These are phyloP conservation scores for Melastoma candidum DNA, from an alignment of 441 rosid species.

Conservation along the genomic window DNA sequence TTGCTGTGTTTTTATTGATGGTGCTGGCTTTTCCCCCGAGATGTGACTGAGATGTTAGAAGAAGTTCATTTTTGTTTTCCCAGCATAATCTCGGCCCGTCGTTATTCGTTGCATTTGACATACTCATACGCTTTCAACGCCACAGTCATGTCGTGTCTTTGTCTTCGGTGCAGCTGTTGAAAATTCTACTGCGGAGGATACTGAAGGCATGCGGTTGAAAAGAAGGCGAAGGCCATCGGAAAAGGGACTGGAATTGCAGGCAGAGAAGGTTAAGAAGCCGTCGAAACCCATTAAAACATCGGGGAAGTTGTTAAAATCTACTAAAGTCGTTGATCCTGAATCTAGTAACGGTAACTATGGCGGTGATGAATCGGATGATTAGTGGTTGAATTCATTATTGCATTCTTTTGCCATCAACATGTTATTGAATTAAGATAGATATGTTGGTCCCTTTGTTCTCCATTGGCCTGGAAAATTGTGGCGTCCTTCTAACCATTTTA, in stretches of 20 bases:
- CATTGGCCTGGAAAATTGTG: no score
- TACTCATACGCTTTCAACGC: background rate
- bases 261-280: slow-evolving; percentile 87
- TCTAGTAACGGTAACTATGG: slow-evolving; percentile 35
- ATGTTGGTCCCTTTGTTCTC: background rate
- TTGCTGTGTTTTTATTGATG: no score
- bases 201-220: slow-evolving; percentile 59
- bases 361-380: slow-evolving; percentile 43
- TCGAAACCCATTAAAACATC: slow-evolving; percentile 41
- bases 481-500: no score
- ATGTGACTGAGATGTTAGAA: no score
- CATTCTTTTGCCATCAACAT: background rate
- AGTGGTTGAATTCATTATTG: slow-evolving; percentile 7
- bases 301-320: slow-evolving; percentile 51
- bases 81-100: background rate
- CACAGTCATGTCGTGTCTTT: background rate
- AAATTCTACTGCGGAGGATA: slow-evolving; percentile 44
- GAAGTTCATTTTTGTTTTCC: no score
- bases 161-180: slow-evolving; percentile 15
- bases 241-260: slow-evolving; percentile 91
- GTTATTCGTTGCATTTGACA: background rate
- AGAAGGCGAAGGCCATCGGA: slow-evolving; percentile 89
- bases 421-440: background rate
- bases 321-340: slow-evolving; percentile 45
- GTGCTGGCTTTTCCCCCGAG: no score